Base-by-base conservation (phyloP, 768 basidiomycete species). In the Roridomyces roridus region DNA sequence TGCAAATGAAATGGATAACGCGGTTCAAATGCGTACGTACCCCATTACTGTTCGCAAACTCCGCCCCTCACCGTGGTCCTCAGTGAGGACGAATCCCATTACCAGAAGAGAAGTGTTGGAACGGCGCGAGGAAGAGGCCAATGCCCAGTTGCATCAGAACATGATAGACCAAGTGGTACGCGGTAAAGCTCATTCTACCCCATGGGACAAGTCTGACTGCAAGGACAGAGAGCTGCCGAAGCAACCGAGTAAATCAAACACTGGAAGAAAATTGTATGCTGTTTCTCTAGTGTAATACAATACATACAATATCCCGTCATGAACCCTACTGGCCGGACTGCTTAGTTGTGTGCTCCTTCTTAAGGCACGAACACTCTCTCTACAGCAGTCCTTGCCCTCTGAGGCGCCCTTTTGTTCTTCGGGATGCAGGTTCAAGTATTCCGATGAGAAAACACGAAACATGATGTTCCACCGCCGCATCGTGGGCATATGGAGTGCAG, bases 391-490 rank as follows among this genome's bases (percentile, higher is more conserved):
- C 54, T 62, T 28, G 31, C 62, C 59, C 28, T 68, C 67, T 15
- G 68, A 61, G 41, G 65, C 61, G 5, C 43, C 14, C 10, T 70
- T 74, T 10, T 71, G 72, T 46, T 77, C 69, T 23, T 79, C 72
- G 0, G 91, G 87, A 11, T 71, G 77, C 43, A 93, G 70, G 52
- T 89, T 82, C 2, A 98, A 81, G 72, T 98, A 99, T 74, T 98
- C 97, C 1, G 90, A 80, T 65, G 93, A 82, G 68, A 98, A 95
- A 1, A 97, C 84, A 28, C 96, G 81, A 35, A 98, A 68, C 47
- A 99, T 81, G 26, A 96, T 75, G 68, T 91, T 92, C 97, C 97
- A 98, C 21, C 91, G 80, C 42, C 87, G 84, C 81, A 98, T 84
- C 0, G 94, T 96, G 7, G 89, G 83, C 41, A 92, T 74, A 66